phyloP scores from a whole-genome alignment of 306 rosid species.

The Trifolium fragiferum region DNA sequence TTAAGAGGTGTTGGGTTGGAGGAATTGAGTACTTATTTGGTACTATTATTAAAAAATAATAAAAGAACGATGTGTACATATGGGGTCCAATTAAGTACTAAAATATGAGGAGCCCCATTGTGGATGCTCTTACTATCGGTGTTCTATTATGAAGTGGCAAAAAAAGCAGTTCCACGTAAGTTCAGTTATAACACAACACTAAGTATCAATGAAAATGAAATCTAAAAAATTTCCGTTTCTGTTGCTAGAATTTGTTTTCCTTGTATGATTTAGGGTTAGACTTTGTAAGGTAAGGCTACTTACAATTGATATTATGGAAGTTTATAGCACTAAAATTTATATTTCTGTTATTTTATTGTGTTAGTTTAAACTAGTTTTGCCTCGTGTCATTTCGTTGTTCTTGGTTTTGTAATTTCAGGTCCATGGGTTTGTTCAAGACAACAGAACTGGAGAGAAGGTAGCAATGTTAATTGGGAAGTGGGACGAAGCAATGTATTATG shows the following conservation, averaged over 20 bases:
- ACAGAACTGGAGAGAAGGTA: conserved; percentile 96
- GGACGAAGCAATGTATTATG: conserved; percentile 98
- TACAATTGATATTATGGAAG: conserved; percentile 6
- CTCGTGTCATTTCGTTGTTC: not conserved
- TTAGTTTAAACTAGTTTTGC: not conserved
- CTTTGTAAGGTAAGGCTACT: not conserved
- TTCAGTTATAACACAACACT: conserved; percentile 9
- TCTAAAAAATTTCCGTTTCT: not conserved
- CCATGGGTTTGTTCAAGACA: conserved; percentile 98
- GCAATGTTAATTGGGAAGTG: conserved; percentile 98
- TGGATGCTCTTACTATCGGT: not conserved
- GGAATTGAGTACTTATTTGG: too few species aligned
- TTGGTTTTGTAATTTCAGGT: conserved; percentile 56
- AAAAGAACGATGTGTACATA: too few species aligned
- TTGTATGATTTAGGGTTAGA: not conserved
- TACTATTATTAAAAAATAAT: too few species aligned
- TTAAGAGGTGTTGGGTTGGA: too few species aligned
- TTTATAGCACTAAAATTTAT: not conserved
- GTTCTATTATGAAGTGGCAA: conserved; percentile 7
- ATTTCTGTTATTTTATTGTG: conserved; percentile 20
- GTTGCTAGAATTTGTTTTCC: not conserved
- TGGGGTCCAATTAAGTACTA: too few species aligned
- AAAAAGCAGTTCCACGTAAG: conserved; percentile 2
- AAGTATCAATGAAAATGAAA: not conserved
- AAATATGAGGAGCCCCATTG: too few species aligned